Base-by-base conservation (phyloP, 768 basidiomycete species). In the Mycena rosella region DNA sequence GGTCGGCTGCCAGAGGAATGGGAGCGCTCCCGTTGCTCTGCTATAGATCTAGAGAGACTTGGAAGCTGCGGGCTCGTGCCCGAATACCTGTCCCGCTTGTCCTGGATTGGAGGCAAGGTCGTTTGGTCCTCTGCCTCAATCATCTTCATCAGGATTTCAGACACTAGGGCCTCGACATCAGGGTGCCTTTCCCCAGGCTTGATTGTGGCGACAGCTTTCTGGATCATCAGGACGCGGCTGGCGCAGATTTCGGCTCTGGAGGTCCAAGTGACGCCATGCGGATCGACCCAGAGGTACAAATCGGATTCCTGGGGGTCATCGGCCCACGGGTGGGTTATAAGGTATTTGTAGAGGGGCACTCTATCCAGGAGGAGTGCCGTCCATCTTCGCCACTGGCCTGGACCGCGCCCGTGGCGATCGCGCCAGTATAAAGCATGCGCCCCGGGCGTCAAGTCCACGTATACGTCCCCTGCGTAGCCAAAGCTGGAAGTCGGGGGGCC, bases 271-370 rank as follows among this genome's bases (percentile, higher is more conserved):
- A 71, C 51, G 3, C 66, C 65, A n/a, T 40, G 45, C 3, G 60
- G 66, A 58, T 71, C 70, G 29, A 44, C 66, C 70, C 70, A 71
- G 3, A 71, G 66, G 44, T 67, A 71, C 24, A 71, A 30, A 55
- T 71, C 70, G 44, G 70, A 71, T 62, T 34, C 42, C 26, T 71
- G 66, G 14, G 70, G 60, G 44, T 71, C 59, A 34, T 58, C 47
- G 32, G 62, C 65, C 70, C 70, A 71, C 29, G 70, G 70, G 44
- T 71, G 70, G 8, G 65, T 42, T 27, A 60, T 53, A 8, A 71
- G 34, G 52, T 38, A 71, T 60, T 68, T 71, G 47, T 71, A 67
- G 11, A 71, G 66, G 27, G 70, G 70, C 6, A 71, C 63, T 53
- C 63, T 60, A 59, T 71, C 70, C 27, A 71, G 66, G 26, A 71